Evolutionary conservation across 1,284 basidiomycete genomes (phyloP), one percentile per base, ranked within the genome.

Genomic region (Crepidotus sp.): DNA sequence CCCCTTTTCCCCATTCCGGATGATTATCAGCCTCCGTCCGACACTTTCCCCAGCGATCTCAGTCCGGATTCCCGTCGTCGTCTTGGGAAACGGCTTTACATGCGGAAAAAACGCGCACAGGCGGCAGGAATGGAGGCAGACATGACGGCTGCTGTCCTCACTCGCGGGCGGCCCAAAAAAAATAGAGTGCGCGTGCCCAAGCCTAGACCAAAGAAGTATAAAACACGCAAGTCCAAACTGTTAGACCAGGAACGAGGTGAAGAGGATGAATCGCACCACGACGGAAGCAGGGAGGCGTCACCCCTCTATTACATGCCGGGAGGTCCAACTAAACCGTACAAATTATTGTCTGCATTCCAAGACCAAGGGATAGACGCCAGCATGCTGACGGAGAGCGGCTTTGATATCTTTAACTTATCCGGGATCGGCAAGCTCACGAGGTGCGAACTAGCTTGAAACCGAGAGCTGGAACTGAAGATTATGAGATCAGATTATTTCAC

Each of bases 31-130:
- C 31, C 29, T 17, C 29, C 36, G 6, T 22, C 32, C 8, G 40
- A 33, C 6, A 17, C 34, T 24, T 31, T n/a, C 26, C 26, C 26
- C 24, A 11, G 11, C 8, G 8, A 29, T 43, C 54, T 29, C 29
- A 54, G 57, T n/a, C 77, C 80, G 3, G 57, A 55, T 2, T 69
- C 74, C 3, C 76, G 76, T 13, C 70, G 76, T 32, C 77, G 74
- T 26, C 53, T 76, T 25, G 62, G 64, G 49, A 84, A 84, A 49
- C 68, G 81, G 25, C 61, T 86, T 5, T 74, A 82, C 55, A 85
- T 85, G 82, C 76, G 83, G 8, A 73, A 74, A 31, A 80, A 76
- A 57, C 72, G 83, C 30, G 82, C 83, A 11, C 61, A 68, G 29
- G 56, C 61, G 21, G 54, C 54, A 2, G 77, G 77, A 14, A 55